phyloP scores from a whole-genome alignment of 768 basidiomycete species.

The Trametes villosa region DNA sequence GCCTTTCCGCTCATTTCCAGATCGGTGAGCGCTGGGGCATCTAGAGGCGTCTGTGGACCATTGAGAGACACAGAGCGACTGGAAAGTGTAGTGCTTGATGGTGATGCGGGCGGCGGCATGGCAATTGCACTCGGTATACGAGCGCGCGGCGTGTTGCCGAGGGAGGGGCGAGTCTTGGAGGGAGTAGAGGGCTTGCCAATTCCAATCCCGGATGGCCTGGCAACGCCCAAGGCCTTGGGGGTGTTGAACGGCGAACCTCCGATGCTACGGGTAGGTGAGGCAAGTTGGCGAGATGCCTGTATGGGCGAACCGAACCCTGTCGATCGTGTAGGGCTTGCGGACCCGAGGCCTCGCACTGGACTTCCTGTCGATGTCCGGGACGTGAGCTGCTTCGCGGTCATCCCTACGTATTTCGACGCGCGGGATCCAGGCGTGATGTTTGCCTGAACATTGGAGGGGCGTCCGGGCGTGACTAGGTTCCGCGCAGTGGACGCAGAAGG shows the following conservation, averaged over 20 bases:
- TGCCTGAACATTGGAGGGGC: slow-evolving; percentile 32
- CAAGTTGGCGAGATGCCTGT: slow-evolving; percentile 28
- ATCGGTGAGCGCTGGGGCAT: slow-evolving; percentile 33
- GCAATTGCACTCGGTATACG: slow-evolving; percentile 73
- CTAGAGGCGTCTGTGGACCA: slow-evolving; percentile 31
- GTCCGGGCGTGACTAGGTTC: slow-evolving; percentile 32
- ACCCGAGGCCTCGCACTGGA: slow-evolving; percentile 22
- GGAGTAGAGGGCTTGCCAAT: slow-evolving; percentile 47
- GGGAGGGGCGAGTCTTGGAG: slow-evolving; percentile 40
- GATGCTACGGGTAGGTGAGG: slow-evolving; percentile 40
- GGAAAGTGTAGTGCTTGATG: slow-evolving; percentile 41
- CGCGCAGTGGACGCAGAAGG: slow-evolving; percentile 15
- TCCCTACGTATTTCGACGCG: slow-evolving; percentile 80
- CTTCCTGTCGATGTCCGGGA: slow-evolving; percentile 41
- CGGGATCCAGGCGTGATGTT: slow-evolving; percentile 81
- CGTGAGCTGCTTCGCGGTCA: slow-evolving; percentile 83
- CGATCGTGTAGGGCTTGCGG: slow-evolving; percentile 28
- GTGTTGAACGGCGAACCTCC: slow-evolving; percentile 65
- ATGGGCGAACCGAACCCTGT: slow-evolving; percentile 26
- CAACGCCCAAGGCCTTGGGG: slow-evolving; percentile 55
- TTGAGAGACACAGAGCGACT: slow-evolving; percentile 44
- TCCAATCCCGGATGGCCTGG: slow-evolving; percentile 41
- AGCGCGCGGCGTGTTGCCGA: slow-evolving; percentile 57
- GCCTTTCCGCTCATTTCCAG: slow-evolving; percentile 44
- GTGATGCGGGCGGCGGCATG: slow-evolving; percentile 83